Evolutionary conservation across 2,329 filamentous ascomycete genomes (phyloP), one percentile per base, ranked within the genome.

Genomic region (Clonostachys solani): DNA sequence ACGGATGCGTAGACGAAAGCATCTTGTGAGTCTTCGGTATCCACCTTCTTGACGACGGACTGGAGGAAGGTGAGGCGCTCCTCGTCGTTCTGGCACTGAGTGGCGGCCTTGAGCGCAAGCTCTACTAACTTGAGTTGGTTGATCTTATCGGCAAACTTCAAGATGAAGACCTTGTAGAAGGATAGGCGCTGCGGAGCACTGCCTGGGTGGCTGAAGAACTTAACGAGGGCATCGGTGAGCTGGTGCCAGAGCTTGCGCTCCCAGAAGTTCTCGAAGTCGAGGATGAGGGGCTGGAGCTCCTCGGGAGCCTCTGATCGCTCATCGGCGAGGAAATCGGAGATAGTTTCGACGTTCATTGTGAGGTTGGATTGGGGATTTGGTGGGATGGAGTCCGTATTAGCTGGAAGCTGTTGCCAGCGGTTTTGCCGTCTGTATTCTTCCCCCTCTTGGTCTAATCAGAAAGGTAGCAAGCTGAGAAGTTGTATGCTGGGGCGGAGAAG

Each of bases 211-310:
- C 85, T 84, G 75, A 96, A 99, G 80, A 92, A 96, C 56, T 88
- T 80, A 58, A 96, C 77, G 48, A 99, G 81, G 46, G 86, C 78
- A 63, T 96, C 87, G 35, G 94, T 99, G 56, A 99, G 86, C 73
- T 99, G 92, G 75, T 99, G 94, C 94, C 94, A 99, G 72, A 99
- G 81, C 74, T 96, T 96, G 61, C 92, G 86, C 77, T 99, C 94
- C 94, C 94, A 99, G 64, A 84, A 89, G 66, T 95, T 91, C 75
- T 99, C 94, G 56, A 99, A 96, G 60, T 86, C 83, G 59, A 99
- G 80, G 68, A 96, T 89, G 61, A 89, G 83, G 60, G 86, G 81
- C 72, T 96, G 92, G 46, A 95, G 81, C 66, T 95, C 88, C 57
- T 91, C 88, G 45, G 91, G 88, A 60, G 91, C 89, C 65, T 84